Conservation (phyloP, 495 filamentous ascomycete species). For the Penicillium goetzii region DNA sequence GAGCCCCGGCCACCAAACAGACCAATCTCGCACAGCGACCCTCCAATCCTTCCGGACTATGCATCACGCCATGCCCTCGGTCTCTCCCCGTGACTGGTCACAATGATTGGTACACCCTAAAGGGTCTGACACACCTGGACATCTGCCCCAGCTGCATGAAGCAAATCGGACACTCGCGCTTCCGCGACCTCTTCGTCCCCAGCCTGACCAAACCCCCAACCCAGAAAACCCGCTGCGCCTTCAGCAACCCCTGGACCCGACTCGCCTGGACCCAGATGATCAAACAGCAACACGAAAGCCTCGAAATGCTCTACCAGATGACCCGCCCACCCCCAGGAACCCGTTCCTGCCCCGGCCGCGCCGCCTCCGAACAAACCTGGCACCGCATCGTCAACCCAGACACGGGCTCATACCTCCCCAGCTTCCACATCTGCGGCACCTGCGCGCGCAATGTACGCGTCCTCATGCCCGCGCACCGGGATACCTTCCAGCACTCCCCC, state of each 20-base stretch:
- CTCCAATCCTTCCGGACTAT: constrained; percentile 25
- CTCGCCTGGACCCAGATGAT: constrained; percentile 67
- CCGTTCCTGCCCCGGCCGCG: constrained; percentile 56
- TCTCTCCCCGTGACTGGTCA: constrained; percentile 50
- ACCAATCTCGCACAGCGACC: constrained; percentile 22
- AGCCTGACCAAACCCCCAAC: constrained; percentile 43
- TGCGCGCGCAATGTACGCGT: constrained; percentile 57
- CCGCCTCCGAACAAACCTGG: constrained; percentile 55
- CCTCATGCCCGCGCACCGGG: constrained; percentile 53
- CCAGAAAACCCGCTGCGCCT: constrained; percentile 57
- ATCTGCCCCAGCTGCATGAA: constrained; percentile 67
- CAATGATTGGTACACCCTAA: constrained; percentile 69
- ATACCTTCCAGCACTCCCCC: constrained; percentile 48
- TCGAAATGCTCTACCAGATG: constrained; percentile 58
- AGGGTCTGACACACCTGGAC: constrained; percentile 56
- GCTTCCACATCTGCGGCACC: constrained; percentile 60
- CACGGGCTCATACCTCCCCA: constrained; percentile 51
- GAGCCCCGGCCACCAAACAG: constrained; percentile 22
- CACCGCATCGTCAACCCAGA: constrained; percentile 60
- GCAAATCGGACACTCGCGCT: constrained; percentile 58
- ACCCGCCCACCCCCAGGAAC: constrained; percentile 49
- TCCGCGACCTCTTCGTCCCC: constrained; percentile 55
- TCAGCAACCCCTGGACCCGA: constrained; percentile 67
- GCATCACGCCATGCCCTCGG: constrained; percentile 59
- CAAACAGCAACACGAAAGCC: constrained; percentile 55